Evolutionary conservation across 2,329 filamentous ascomycete genomes (phyloP).

Genomic region (Calycina marina): DNA sequence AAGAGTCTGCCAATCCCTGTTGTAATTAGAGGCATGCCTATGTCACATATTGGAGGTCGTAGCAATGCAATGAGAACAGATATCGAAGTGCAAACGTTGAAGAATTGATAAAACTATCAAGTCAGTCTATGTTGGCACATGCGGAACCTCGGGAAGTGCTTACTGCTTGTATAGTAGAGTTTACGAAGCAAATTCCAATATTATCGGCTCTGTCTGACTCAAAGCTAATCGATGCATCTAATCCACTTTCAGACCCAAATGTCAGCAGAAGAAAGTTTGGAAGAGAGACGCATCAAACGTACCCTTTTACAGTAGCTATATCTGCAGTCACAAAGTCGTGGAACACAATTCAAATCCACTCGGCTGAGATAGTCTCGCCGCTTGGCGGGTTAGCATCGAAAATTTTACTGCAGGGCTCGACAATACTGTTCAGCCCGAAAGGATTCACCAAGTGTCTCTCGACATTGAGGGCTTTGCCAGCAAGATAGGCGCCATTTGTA

Average conservation of each 20-base stretch:
- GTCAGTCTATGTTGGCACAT: too few relatives aligned
- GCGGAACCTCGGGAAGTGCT: neutral
- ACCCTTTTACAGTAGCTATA: constrained; percentile 12
- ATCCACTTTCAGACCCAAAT: constrained; percentile 27
- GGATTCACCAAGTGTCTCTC: neutral
- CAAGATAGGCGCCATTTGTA: neutral
- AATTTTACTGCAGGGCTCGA: neutral
- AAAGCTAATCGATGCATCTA: constrained; percentile 30
- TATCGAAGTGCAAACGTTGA: constrained; percentile 6
- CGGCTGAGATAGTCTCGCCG: constrained; percentile 23
- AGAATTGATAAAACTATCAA: constrained; percentile 2
- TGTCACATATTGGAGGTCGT: neutral
- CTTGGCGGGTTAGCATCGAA: neutral
- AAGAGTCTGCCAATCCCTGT: constrained; percentile 7
- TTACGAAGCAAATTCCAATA: constrained; percentile 32
- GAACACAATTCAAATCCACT: constrained; percentile 46
- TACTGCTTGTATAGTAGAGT: constrained; percentile 6
- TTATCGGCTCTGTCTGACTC: constrained; percentile 17
- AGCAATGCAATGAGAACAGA: constrained; percentile 12
- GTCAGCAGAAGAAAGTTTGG: constrained; percentile 24
- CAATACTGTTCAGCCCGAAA: neutral
- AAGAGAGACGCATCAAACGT: too few relatives aligned
- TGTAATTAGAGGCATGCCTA: neutral
- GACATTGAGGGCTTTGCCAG: neutral
- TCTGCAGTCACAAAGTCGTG: constrained; percentile 45